Base-by-base conservation (phyloP, 1,284 basidiomycete genomes). In the Sporisorium sorghi region DNA sequence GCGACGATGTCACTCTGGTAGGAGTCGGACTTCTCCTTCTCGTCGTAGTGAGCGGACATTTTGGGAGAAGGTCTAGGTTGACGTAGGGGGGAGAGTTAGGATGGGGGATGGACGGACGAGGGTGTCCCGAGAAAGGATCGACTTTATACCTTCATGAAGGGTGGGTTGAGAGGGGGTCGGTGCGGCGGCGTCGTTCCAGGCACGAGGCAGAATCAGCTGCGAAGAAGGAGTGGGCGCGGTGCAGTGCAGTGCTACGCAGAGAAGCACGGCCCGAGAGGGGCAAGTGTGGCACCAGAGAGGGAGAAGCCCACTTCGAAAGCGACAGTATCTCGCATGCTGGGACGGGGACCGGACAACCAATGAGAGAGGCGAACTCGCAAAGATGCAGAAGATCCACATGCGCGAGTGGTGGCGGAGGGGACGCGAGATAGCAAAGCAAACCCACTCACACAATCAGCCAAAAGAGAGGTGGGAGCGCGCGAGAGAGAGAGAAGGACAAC, bases 21-120 rank as follows among this genome's bases (percentile, higher is more conserved):
- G 55, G 70, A 68, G 57, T 24, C 71, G 40, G 57, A 42, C 52
- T 73, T 69, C 40, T 53, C 64, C 64, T 69, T 69, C 46, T 73
- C 69, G 52, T 67, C 66, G 35, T 65, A 69, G 46, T 43, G 52
- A 7, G 49, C 21, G 33, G 71, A 61, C 71, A 73, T 73, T 24
- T 26, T 50, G 28, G 39, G 19, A 24, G 8, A 21, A 11, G 49
- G 28, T 40, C 37, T 40, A 7, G 37, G n/a, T n/a, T n/a, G n/a
- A n/a, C n/a, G n/a, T n/a, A n/a, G n/a, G n/a, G n/a, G n/a, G n/a
- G n/a, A n/a, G n/a, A n/a, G n/a, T n/a, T n/a, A n/a, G n/a, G n/a
- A n/a, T n/a, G n/a, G n/a, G n/a, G n/a, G n/a, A n/a, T n/a, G n/a
- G n/a, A n/a, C n/a, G n/a, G n/a, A n/a, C n/a, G n/a, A 28, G 12